Base-by-base conservation (phyloP, 2,329 filamentous ascomycete genomes). In the Mycosphaerelloides madeirae region DNA sequence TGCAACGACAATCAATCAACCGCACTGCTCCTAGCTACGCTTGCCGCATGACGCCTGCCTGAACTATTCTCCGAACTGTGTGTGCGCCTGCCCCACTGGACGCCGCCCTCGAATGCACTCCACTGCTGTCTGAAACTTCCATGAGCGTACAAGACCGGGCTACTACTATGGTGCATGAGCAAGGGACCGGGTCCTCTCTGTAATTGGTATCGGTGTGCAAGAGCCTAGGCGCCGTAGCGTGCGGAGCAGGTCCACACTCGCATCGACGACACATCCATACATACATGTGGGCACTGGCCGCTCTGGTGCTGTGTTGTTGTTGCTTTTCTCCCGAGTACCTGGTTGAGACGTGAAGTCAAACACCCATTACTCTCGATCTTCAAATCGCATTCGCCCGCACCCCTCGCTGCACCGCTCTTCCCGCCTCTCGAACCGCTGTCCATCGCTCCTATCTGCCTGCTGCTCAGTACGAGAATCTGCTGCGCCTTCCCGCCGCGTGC, bases 321-420 rank as follows among this genome's bases (percentile, higher is more conserved):
- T 25, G 31, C 31, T 32, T 32, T 16, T n/a, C 13, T 28, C 31
- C 48, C 48, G 48, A 43, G 40, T 38, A 48, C 48, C 50, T 53
- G 50, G 50, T 49, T 33, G 18, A 14, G 31, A 36, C 31, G 22
- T 34, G 43, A 53, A 53, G 45, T 49, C 50, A 46, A 48, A 48
- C 34, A 35, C 28, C 46, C 46, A 53, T 42, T 44, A 29, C 22
- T 25, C 22, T 25, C 9, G 22, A 5, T 25, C 22, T 9, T 25
- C 22, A 25, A 6, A 32, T n/a, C 28, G 18, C 29, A n/a, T 33
- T 28, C 25, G 13, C 38, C 28, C 22, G 14, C 38, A 18, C 29
- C 18, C 13, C 20, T 19, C 15, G n/a, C 12, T 25, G 15, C 12
- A 12, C 25, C 28, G 35, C 35, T 4, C 20, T 29, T 18, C 36